A percentile compares a stretch with the other conserved stretches of the same genome.
These are phyloP conservation scores for Plantago rigida DNA, from an alignment of 305 asterid genomes.

Conservation along the genomic window DNA sequence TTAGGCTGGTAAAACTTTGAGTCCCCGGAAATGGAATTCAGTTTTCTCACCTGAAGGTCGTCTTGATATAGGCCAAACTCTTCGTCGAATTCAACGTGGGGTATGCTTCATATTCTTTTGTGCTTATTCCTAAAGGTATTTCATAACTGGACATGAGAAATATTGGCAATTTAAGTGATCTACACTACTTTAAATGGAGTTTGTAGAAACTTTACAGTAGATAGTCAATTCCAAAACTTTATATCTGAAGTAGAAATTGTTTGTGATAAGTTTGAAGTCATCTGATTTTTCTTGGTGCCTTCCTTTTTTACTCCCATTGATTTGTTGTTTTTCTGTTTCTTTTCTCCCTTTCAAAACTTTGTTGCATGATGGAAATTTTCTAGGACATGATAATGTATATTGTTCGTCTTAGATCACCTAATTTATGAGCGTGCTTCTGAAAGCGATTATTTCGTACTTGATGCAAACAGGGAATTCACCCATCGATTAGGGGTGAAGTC, in stretches of 20 bases:
- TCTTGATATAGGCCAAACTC: constrained; percentile 76
- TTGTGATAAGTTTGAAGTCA: constrained; percentile 1
- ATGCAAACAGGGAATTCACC: constrained; percentile 72
- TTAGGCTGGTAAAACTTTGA: constrained; percentile 77
- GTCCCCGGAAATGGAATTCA: constrained; percentile 70
- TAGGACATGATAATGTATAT: background rate
- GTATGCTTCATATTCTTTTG: constrained; percentile 38
- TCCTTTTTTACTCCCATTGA: constrained; percentile 4
- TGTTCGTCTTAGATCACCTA: constrained; percentile 14
- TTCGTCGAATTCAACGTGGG: constrained; percentile 74
- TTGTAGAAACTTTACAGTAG: background rate
- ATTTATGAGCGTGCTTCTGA: constrained; percentile 4
- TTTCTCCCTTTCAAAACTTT: background rate
- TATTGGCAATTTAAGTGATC: background rate
- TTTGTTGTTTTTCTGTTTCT: background rate
- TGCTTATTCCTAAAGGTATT: constrained; percentile 18
- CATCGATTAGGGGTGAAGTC: constrained; percentile 89
- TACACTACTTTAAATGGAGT: background rate
- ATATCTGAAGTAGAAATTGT: background rate
- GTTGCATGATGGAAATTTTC: constrained; percentile 9
- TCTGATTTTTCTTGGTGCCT: constrained; percentile 18
- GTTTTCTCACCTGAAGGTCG: constrained; percentile 63
- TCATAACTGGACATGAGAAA: background rate
- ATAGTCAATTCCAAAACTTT: background rate
- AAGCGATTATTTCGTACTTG: constrained; percentile 24